Base-by-base conservation (phyloP, 2,329 filamentous ascomycete genomes). In the Aureobasidium sp. region DNA sequence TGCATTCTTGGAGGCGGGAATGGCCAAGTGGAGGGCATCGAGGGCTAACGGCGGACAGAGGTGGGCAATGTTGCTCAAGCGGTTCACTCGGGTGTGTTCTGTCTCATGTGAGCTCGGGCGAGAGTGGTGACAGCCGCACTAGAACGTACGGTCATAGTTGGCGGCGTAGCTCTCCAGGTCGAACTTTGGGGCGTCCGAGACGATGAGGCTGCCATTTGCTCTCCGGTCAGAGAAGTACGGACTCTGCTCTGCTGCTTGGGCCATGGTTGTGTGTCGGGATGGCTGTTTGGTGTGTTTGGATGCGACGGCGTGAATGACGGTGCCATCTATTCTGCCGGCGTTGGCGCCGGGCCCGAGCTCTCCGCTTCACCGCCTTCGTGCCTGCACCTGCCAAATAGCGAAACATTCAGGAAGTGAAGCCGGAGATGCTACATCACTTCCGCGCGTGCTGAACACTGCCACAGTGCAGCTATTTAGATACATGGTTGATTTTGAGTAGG, bases 131-230 rank as follows among this genome's bases (percentile, higher is more conserved):
- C 15, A 9, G n/a, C 20, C 39, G 11, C 58, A 8, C 17, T 6
- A 27, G 7, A 25, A 45, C 56, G 14, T 76, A 92, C 92, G 91
- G 72, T 80, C 82, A 75, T 97, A 99, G 72, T 97, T 96, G 67
- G 87, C 82, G 55, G 96, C 88, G 75, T 97, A 97, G 41, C 88
- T 84, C 64, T 97, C 91, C 45, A 99, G 83, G 70, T 97, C 94
- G 68, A 97, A 87, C 36, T 66, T 66, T 12, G 64, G 64, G 4
- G 59, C 41, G 44, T 65, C 64, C 61, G 59, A 29, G 9, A 65
- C 56, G 31, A 63, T 29, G n/a, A 63, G 62, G 29, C 14, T 25
- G 48, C 64, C 64, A 36, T 52, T 53, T 37, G 52, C 34, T 52
- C 63, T 57, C 15, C 62, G 41, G 2, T 55, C 62, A 5, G 58